Evolutionary conservation across 1,284 basidiomycete genomes (phyloP).

Genomic region (Tilletia setariae): DNA sequence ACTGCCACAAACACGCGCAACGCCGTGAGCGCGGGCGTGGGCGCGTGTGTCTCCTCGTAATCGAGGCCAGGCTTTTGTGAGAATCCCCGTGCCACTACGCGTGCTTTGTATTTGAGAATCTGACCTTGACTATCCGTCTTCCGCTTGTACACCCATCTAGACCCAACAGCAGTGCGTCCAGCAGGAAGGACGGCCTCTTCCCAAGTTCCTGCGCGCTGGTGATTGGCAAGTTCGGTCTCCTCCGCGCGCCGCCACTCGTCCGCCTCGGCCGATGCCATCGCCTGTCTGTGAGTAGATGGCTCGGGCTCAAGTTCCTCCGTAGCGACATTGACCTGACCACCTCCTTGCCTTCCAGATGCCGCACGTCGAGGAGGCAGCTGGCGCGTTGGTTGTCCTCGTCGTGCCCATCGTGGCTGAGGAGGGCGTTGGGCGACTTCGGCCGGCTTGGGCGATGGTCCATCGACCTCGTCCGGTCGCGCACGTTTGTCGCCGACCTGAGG

Average conservation of each 20-base stretch:
- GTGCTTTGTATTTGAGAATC: neutral
- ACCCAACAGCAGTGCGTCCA: neutral
- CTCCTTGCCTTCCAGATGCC: neutral
- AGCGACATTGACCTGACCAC: neutral
- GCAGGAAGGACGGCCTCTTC: neutral
- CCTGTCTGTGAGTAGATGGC: too few species aligned
- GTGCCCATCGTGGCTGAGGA: neutral
- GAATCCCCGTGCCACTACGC: neutral
- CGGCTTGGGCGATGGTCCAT: neutral
- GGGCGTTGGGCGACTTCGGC: neutral
- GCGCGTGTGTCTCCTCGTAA: neutral
- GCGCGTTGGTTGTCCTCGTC: neutral
- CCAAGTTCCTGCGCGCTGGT: neutral
- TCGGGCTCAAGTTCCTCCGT: neutral
- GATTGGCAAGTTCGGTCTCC: neutral
- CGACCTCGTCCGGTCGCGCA: neutral
- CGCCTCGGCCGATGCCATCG: neutral
- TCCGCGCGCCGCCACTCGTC: neutral
- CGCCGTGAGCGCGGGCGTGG: too few species aligned
- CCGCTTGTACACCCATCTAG: neutral
- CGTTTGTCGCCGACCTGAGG: neutral
- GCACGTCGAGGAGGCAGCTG: neutral
- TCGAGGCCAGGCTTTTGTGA: neutral
- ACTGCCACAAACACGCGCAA: neutral
- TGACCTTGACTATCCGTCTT: slow-evolving; percentile 11